Evolutionary conservation across 2,329 filamentous ascomycete species (phyloP).

Genomic region (Chrysosporium queenslandicum): DNA sequence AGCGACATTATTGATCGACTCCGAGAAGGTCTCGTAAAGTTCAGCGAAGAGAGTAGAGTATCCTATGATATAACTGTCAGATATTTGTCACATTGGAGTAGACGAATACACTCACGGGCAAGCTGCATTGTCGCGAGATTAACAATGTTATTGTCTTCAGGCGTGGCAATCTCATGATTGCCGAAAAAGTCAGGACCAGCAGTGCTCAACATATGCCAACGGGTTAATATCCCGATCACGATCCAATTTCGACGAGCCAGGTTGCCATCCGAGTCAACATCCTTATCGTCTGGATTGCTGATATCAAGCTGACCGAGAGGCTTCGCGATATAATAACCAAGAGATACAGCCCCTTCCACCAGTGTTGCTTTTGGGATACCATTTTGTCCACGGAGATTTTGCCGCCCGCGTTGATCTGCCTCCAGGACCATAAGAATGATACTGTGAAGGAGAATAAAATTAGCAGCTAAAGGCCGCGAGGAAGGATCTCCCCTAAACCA

Average conservation of each 20-base stretch:
- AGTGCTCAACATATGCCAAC: slow-evolving; percentile 36
- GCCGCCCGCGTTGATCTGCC: slow-evolving; percentile 34
- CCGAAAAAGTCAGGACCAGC: slow-evolving; percentile 32
- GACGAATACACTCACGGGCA: slow-evolving; percentile 28
- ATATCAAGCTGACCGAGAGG: slow-evolving; percentile 31
- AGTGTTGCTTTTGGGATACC: slow-evolving; percentile 33
- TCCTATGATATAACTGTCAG: slow-evolving; percentile 15
- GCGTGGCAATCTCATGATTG: slow-evolving; percentile 30
- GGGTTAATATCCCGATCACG: slow-evolving; percentile 31
- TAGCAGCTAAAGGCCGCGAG: slow-evolving; percentile 27
- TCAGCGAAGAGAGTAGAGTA: slow-evolving; percentile 33
- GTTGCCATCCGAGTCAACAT: slow-evolving; percentile 34
- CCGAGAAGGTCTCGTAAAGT: slow-evolving; percentile 26
- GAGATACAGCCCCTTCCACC: slow-evolving; percentile 32
- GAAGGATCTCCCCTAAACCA: slow-evolving; percentile 31
- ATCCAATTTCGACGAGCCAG: slow-evolving; percentile 35
- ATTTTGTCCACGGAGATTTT: slow-evolving; percentile 34
- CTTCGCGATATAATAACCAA: slow-evolving; percentile 33
- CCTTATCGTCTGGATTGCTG: slow-evolving; percentile 25
- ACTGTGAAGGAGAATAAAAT: slow-evolving; percentile 35
- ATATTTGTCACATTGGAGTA: neutral
- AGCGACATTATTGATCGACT: slow-evolving; percentile 26
- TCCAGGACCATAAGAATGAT: slow-evolving; percentile 36
- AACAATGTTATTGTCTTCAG: slow-evolving; percentile 32
- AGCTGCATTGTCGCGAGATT: slow-evolving; percentile 30